Base-by-base conservation (phyloP, 2,329 filamentous ascomycete species). In the Trichophyton benhamiae region DNA sequence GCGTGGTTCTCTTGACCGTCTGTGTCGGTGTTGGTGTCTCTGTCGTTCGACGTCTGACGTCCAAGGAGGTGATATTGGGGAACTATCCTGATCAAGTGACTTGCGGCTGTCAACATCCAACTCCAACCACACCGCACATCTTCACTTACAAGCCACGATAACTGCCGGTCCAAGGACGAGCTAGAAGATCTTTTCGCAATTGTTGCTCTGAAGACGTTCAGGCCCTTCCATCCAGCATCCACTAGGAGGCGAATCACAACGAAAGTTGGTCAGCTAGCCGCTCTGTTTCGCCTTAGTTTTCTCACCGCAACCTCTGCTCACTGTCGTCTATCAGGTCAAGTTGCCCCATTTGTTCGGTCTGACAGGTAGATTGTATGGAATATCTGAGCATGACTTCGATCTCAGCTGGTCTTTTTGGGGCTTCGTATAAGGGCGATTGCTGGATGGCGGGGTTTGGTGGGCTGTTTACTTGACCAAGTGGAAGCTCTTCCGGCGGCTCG, bases 391-490 rank as follows among this genome's bases (percentile, higher is more conserved):
- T 44, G 41, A n/a, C 41, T n/a, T 44, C n/a, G n/a, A 3, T 20
- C 41, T 44, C 46, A 27, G 22, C 22, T 22, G 22, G 22, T 2
- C 22, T 15, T 30, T 11, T 27, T 38, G 46, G 11, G 4, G 46
- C 15, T 52, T 8, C 46, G 22, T 9, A 25, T 13, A 53, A 9
- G 22, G 9, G 30, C 25, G 6, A 15, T n/a, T n/a, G 49, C 25
- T 53, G 27, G 9, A 53, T 53, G 30, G 49, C 49, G 49, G 49
- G 49, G 49, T 53, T 53, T 30, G 49, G 49, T 53, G 49, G 49
- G 25, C 9, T n/a, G 49, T 27, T 27, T 53, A 7, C 30, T 20
- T 15, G 13, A 13, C 41, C 15, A n/a, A 30, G 9, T 53, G 13
- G 49, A 15, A 53, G 49, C 49, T 33, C 27, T 53, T n/a, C 49